These are phyloP conservation scores for Boechera stricta DNA, from an alignment of 345 rosid species.

Conservation along the genomic window DNA sequence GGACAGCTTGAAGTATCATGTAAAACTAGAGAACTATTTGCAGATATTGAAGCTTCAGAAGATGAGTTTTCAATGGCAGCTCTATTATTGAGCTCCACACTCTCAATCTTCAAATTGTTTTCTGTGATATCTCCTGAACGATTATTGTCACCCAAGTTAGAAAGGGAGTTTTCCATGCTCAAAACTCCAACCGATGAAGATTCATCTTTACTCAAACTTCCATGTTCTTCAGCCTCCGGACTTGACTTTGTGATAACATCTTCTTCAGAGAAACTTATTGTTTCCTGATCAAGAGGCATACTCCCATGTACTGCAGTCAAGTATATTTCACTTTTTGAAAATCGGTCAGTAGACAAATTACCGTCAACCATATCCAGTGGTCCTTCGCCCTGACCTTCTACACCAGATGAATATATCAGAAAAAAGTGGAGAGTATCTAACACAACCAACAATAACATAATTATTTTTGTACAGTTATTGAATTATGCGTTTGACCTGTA, in stretches of 20 bases:
- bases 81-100: slow-evolving; percentile 36
- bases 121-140: slow-evolving; percentile 32
- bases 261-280: neutral
- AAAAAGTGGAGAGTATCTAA: neutral
- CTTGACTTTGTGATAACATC: neutral
- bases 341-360: slow-evolving; percentile 2
- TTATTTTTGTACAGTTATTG: neutral
- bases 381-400: slow-evolving; percentile 53
- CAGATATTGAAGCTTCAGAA: slow-evolving; percentile 26
- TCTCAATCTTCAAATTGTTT: slow-evolving; percentile 27
- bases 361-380: slow-evolving; percentile 24
- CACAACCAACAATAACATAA: neutral
- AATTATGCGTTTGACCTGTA: slow-evolving; percentile 53
- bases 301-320: slow-evolving; percentile 12
- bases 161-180: neutral
- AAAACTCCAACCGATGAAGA: slow-evolving; percentile 36
- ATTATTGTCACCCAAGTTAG: slow-evolving; percentile 15
- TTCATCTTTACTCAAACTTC: slow-evolving; percentile 29
- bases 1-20: slow-evolving; percentile 42
- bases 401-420: slow-evolving; percentile 31
- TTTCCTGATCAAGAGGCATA: slow-evolving; percentile 20
- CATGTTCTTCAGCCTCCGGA: slow-evolving; percentile 21
- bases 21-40: slow-evolving; percentile 9
- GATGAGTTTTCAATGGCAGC: slow-evolving; percentile 7
- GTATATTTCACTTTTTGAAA: slow-evolving; percentile 12